Evolutionary conservation across 2,329 filamentous ascomycete species (phyloP), one percentile per base, ranked within the genome.

Genomic region (Ceratocystis destructans): DNA sequence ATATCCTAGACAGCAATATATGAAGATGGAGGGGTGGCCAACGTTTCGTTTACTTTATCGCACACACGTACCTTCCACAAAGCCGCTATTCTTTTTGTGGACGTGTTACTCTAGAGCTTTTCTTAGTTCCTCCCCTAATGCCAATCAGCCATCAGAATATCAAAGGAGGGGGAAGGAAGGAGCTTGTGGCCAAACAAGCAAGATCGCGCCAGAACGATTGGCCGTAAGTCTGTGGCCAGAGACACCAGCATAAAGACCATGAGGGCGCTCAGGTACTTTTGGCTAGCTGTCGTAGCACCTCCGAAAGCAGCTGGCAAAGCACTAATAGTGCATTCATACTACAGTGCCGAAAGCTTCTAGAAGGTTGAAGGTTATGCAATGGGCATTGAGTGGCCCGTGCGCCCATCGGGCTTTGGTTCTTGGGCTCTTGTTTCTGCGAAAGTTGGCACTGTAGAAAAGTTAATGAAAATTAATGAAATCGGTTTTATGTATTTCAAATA

Each of bases 321-420:
- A 55, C 33, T 17, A 59, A 41, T 59, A 59, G 55, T 59, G 55
- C 55, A 59, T 37, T 28, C 55, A 59, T 31, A 5, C 55, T 59
- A 41, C 50, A 45, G 33, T 57, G 53, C 63, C 63, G 63, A 64
- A 59, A 50, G 63, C 53, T 64, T 64, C 63, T 64, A 64, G 63
- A 64, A 64, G 53, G 37, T 57, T 20, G 63, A 31, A 57, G 53
- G 55, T 59, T 59, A 37, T 59, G 63, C 61, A 31, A 22, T 20
- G 22, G 17, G 48, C 28, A 55, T 12, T 37, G 7, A 1, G n/a
- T 64, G 63, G 63, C 25, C 50, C 50, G 63, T 64, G 63, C 55
- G 37, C 5, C 37, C 37, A 15, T 41, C 10, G 37, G 37, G 10
- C 37, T 25, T 22, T 53, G 48, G n/a, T 50, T 22, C 50, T 55